These are phyloP conservation scores for Candida patagonica DNA, from an alignment of 805 yeast species.

Conservation along the genomic window DNA sequence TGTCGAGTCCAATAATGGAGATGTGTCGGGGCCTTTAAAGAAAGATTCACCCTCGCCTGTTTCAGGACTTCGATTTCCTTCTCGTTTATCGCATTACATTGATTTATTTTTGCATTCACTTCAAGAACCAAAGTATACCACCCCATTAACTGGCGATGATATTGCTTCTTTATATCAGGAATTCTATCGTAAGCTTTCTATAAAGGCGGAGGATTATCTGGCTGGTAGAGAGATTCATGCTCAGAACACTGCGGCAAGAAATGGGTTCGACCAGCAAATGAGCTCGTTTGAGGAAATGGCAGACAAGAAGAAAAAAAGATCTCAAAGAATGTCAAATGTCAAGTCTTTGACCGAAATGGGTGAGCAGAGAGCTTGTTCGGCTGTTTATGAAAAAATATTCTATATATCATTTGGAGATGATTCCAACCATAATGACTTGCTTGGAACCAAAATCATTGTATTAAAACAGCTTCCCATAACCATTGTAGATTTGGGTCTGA, in stretches of 20 bases:
- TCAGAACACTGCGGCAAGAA: conserved; percentile 4
- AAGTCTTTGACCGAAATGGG: conserved; percentile 24
- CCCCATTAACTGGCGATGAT: conserved; percentile 30
- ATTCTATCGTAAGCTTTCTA: conserved; percentile 27
- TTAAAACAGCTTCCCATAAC: conserved; percentile 22
- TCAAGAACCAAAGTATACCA: conserved; percentile 30
- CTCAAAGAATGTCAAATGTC: conserved; percentile 20
- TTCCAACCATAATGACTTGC: conserved; percentile 17
- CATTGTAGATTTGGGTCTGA: conserved; percentile 23
- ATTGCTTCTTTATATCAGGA: conserved; percentile 33
- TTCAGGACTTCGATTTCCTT: no score
- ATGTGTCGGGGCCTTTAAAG: not conserved
- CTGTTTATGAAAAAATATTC: conserved; percentile 30
- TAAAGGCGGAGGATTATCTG: conserved; percentile 20
- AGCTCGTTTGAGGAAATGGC: conserved; percentile 27
- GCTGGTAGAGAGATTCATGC: conserved; percentile 9
- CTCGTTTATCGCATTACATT: conserved; percentile 12
- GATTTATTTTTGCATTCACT: conserved; percentile 22
- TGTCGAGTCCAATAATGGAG: not conserved
- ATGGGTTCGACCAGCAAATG: conserved; percentile 24
- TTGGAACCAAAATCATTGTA: conserved; percentile 22
- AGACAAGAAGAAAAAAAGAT: conserved; percentile 23
- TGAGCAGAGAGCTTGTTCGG: conserved; percentile 29
- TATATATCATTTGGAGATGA: conserved; percentile 23
- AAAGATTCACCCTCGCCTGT: no score